A percentile compares a stretch with the other conserved stretches of the same genome.
Evolutionary conservation across 78 protist genomes (phyloP).

Genomic region (Dictyostelium firmibasis): DNA sequence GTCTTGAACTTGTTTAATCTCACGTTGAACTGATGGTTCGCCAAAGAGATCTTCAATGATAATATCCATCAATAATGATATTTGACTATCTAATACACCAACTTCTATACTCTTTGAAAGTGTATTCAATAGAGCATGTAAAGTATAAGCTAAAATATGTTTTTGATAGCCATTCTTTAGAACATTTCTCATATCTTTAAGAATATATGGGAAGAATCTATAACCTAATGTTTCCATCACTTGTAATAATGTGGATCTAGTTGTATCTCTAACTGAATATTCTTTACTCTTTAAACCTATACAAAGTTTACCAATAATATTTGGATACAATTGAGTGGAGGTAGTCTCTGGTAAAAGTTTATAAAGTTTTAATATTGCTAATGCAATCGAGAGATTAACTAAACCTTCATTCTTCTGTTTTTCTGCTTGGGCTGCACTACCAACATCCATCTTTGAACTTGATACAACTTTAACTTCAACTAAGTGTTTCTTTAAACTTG

Average conservation of each 20-base stretch:
- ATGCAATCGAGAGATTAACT: constrained; percentile 22
- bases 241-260: constrained; percentile 14
- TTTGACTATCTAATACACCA: constrained; percentile 25
- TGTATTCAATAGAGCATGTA: neutral
- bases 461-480: neutral
- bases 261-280: constrained; percentile 1
- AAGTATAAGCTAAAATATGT: constrained; percentile 18
- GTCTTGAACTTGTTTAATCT: constrained; percentile 18
- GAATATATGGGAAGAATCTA: constrained; percentile 49
- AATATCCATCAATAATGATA: neutral
- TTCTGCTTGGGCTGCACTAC: neutral
- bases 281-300: constrained; percentile 54
- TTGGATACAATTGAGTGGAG: neutral
- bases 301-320: constrained; percentile 46
- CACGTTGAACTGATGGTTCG: constrained; percentile 28
- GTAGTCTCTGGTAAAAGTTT: constrained; percentile 29
- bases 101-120: neutral
- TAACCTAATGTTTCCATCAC: constrained; percentile 32
- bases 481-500: constrained; percentile 26
- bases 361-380: constrained; percentile 44
- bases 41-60: constrained; percentile 50
- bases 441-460: neutral
- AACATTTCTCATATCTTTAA: constrained; percentile 17
- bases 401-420: constrained; percentile 16
- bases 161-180: constrained; percentile 55